Conservation (phyloP, 2,329 filamentous ascomycete species). For the Stagonosporopsis tanaceti region DNA sequence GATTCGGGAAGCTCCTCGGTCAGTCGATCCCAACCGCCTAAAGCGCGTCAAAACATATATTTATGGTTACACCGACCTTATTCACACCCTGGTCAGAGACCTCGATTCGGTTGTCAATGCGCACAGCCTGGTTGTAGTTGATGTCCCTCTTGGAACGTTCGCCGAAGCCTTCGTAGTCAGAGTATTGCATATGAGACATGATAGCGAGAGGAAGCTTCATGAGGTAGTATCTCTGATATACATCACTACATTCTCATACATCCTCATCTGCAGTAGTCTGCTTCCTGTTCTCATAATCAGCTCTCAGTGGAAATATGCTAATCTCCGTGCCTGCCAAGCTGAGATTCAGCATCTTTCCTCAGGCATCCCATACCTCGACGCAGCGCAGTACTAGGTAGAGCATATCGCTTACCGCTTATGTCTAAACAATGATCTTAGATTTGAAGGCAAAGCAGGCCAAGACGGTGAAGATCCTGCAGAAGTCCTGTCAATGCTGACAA, state of each 20-base stretch:
- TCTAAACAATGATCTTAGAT: background rate
- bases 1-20: conserved; percentile 32
- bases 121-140: conserved; percentile 28
- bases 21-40: conserved; percentile 37
- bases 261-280: background rate
- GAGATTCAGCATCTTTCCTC: background rate
- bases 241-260: background rate
- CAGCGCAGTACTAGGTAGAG: background rate
- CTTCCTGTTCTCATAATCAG: background rate
- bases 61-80: too few species aligned
- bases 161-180: conserved; percentile 37
- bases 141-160: conserved; percentile 25
- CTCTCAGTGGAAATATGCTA: background rate
- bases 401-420: background rate
- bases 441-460: background rate
- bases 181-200: conserved; percentile 26
- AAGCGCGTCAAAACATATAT: background rate
- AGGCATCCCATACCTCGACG: background rate
- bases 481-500: conserved; percentile 6
- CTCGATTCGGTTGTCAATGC: conserved; percentile 36
- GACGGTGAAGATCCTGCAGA: background rate
- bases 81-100: conserved; percentile 37
- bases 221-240: background rate
- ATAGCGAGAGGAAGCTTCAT: background rate
- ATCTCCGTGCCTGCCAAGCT: conserved; percentile 4